These are phyloP conservation scores for Eucalyptus cloeziana DNA, from an alignment of 345 rosid genomes.

Conservation along the genomic window DNA sequence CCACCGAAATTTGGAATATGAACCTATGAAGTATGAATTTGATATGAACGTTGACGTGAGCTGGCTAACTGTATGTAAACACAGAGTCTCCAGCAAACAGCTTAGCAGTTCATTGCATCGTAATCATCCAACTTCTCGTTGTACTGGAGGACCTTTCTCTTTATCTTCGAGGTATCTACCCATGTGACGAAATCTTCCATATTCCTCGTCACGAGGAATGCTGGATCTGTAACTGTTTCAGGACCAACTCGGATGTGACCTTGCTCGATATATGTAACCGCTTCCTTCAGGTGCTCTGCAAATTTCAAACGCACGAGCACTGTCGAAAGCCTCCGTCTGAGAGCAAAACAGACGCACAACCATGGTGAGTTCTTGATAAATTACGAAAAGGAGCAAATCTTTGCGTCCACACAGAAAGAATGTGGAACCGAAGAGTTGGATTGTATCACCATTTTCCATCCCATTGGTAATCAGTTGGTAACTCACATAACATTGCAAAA, in stretches of 20 bases:
- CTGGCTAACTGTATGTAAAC: background rate
- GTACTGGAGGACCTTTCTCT: slow-evolving; percentile 71
- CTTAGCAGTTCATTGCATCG: slow-evolving; percentile 49
- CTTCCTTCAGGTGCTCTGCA: slow-evolving; percentile 86
- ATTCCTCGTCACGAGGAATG: slow-evolving; percentile 81
- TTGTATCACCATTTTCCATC: background rate
- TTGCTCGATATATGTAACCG: slow-evolving; percentile 88
- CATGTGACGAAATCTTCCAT: slow-evolving; percentile 93
- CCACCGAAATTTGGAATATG: background rate
- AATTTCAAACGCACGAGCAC: slow-evolving; percentile 57
- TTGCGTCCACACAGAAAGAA: background rate
- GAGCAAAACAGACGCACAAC: background rate
- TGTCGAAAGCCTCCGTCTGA: slow-evolving; percentile 74
- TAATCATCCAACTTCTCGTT: slow-evolving; percentile 88
- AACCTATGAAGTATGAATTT: background rate
- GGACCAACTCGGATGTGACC: slow-evolving; percentile 94
- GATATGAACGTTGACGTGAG: background rate
- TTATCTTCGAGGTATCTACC: slow-evolving; percentile 94
- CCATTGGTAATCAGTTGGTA: background rate
- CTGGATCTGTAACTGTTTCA: slow-evolving; percentile 76
- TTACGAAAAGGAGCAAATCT: background rate
- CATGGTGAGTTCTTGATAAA: background rate
- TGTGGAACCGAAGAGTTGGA: background rate
- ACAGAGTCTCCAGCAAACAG: background rate
- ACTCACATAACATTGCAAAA: background rate